Conservation (phyloP, 257 asterid genomes). For the Nicotiana benthamiana region DNA sequence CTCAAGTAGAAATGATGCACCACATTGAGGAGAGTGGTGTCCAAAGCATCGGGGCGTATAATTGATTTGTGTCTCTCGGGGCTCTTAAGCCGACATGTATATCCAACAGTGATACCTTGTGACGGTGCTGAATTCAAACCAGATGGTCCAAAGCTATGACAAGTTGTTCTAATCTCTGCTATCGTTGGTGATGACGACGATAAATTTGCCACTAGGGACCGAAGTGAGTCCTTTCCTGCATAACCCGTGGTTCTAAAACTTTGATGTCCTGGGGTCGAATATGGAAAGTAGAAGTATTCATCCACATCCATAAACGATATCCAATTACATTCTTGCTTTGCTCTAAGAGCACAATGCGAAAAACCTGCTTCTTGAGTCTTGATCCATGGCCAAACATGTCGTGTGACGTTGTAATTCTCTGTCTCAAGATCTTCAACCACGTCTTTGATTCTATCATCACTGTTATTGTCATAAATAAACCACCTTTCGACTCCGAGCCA, state of each 20-base stretch:
- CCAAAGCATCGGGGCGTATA: conserved; percentile 63
- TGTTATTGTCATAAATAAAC: conserved; percentile 88
- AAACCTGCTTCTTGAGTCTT: conserved; percentile 98
- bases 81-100: conserved; percentile 81
- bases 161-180: conserved; percentile 75
- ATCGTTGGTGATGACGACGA: conserved; percentile 43
- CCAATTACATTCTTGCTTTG: conserved; percentile 75
- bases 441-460: conserved; percentile 59
- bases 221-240: conserved; percentile 51
- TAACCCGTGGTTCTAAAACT: conserved; percentile 28
- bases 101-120: conserved; percentile 76
- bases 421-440: conserved; percentile 43
- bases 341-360: conserved; percentile 86
- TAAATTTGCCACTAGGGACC: conserved; percentile 43
- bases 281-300: conserved; percentile 81
- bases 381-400: conserved; percentile 98
- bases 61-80: conserved; percentile 98
- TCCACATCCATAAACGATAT: conserved; percentile 94
- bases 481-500: conserved; percentile 94
- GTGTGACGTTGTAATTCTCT: conserved; percentile 49
- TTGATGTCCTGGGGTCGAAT: conserved; percentile 30
- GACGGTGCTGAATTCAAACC: conserved; percentile 57
- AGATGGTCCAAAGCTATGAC: conserved; percentile 95
- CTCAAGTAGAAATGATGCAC: conserved; percentile 78
- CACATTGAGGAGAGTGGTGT: conserved; percentile 60